Evolutionary conservation across 305 asterid genomes (phyloP).

Genomic region (Stenogyne calaminthoides): DNA sequence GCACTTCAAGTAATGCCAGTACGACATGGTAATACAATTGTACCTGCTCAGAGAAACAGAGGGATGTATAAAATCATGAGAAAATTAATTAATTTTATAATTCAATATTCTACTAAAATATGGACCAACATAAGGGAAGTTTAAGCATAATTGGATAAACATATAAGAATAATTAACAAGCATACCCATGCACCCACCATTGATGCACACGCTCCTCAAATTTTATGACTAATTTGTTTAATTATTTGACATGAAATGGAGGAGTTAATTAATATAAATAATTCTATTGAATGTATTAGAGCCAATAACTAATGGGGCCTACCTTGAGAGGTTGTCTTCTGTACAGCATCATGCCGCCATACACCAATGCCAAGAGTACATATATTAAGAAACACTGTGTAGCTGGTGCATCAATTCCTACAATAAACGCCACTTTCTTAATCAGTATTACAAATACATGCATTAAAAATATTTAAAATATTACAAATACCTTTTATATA

Average conservation of each 20-base stretch:
- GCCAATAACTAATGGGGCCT: slow-evolving; percentile 7
- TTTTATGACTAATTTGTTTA: neutral
- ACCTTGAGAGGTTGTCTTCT: slow-evolving; percentile 76
- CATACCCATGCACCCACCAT: no score
- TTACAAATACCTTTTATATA: no score
- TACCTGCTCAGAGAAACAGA: slow-evolving; percentile 45
- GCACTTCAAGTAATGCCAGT: slow-evolving; percentile 82
- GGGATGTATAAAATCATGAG: neutral
- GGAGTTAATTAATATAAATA: neutral
- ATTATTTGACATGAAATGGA: neutral
- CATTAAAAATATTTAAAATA: no score
- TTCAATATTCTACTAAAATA: neutral
- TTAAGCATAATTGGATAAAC: neutral
- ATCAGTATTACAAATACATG: no score
- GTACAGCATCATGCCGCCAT: slow-evolving; percentile 70
- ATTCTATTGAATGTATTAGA: neutral
- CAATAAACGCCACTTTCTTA: neutral
- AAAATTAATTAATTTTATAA: neutral
- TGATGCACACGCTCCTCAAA: neutral
- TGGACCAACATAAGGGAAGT: no score
- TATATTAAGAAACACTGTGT: slow-evolving; percentile 89
- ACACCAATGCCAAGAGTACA: slow-evolving; percentile 66
- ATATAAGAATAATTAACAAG: no score
- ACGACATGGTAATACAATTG: slow-evolving; percentile 78
- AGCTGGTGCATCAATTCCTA: slow-evolving; percentile 90